Evolutionary conservation across 805 yeast species (phyloP).

Genomic region (Teunomyces cretensis): DNA sequence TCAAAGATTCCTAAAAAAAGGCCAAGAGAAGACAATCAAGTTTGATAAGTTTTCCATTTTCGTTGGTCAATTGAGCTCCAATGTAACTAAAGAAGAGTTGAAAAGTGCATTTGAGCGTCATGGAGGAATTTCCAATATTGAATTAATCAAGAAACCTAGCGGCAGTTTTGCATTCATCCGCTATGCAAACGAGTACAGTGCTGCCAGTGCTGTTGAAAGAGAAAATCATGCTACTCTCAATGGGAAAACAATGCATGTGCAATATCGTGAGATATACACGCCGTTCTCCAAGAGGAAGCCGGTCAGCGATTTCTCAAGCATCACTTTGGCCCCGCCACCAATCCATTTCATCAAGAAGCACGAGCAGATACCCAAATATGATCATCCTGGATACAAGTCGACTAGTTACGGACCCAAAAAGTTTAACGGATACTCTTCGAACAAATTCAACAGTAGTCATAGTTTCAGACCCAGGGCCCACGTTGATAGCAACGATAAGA

Average conservation of each 20-base stretch:
- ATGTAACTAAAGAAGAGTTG: conserved; percentile 56
- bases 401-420: conserved; percentile 3
- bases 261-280: conserved; percentile 61
- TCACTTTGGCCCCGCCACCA: conserved; percentile 79
- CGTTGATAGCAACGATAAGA: not conserved
- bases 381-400: not conserved
- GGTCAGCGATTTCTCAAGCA: conserved; percentile 22
- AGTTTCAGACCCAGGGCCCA: not conserved
- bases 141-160: conserved; percentile 50
- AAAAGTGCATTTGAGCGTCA: conserved; percentile 60
- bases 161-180: conserved; percentile 72
- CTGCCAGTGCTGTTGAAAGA: conserved; percentile 83
- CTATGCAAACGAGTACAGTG: conserved; percentile 63
- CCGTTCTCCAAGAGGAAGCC: not conserved
- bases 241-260: conserved; percentile 80
- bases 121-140: conserved; percentile 61
- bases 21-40: conserved; percentile 7
- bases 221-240: conserved; percentile 79
- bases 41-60: conserved; percentile 74
- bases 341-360: conserved; percentile 46
- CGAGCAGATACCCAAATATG: not conserved
- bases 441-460: conserved; percentile 1
- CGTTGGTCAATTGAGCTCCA: conserved; percentile 67
- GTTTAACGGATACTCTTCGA: conserved; percentile 10
- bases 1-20: conserved; percentile 24